Conservation (phyloP, 2,329 filamentous ascomycete genomes). For the Colletotrichum phormii region DNA sequence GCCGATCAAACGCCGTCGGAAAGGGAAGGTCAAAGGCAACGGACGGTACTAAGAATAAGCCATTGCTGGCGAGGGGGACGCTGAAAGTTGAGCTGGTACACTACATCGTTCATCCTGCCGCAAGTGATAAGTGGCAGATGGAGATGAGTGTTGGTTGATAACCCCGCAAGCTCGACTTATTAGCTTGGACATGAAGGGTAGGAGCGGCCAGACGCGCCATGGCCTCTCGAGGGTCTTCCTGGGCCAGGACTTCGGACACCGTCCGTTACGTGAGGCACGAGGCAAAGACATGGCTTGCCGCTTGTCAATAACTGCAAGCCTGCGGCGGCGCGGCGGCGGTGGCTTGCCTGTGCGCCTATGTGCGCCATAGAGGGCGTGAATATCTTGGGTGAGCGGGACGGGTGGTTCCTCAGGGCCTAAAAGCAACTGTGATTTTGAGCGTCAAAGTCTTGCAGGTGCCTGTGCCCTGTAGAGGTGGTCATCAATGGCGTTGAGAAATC, state of each 20-base stretch:
- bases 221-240: constrained; percentile 9
- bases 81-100: constrained; percentile 11
- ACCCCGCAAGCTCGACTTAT: constrained; percentile 21
- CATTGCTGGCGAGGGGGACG: constrained; percentile 28
- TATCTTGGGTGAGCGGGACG: background rate
- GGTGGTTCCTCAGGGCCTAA: background rate
- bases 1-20: constrained; percentile 33
- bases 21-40: constrained; percentile 16
- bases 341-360: constrained; percentile 1
- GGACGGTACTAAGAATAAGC: constrained; percentile 34
- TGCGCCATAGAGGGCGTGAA: background rate
- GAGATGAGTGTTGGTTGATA: constrained; percentile 20
- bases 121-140: constrained; percentile 22
- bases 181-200: background rate
- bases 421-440: background rate
- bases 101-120: constrained; percentile 31
- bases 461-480: background rate
- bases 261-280: constrained; percentile 18
- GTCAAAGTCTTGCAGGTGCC: background rate
- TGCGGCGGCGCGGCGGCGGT: background rate
- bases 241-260: constrained; percentile 21
- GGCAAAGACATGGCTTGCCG: constrained; percentile 2
- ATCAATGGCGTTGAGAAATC: constrained; percentile 19
- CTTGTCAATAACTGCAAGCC: constrained; percentile 6
- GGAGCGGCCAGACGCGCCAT: background rate